phyloP scores from a whole-genome alignment of 1,139 yeast species.

The Zygosaccharomyces sapae region DNA sequence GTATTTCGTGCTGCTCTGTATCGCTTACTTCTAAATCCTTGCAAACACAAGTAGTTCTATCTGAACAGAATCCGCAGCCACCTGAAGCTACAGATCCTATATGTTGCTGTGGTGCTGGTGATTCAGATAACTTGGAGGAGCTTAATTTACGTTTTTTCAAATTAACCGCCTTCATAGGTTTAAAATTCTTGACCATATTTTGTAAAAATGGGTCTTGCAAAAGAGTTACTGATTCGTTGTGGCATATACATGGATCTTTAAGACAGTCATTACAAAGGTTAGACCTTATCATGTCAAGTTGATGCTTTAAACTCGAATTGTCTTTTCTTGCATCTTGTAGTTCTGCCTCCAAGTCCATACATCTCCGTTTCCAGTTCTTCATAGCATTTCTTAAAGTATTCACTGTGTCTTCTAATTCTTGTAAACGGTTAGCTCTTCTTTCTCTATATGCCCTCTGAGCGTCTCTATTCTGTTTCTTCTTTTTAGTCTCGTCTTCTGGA shows the following conservation, averaged over 20 bases:
- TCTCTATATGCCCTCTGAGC: conserved; percentile 82
- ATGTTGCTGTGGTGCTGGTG: conserved; percentile 11
- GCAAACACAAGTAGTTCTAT: conserved; percentile 88
- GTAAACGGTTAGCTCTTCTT: conserved; percentile 40
- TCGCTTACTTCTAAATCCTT: conserved; percentile 57
- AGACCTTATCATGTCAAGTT: background rate
- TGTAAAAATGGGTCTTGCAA: conserved; percentile 29
- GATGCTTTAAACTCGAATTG: conserved; percentile 5
- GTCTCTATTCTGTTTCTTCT: conserved; percentile 91
- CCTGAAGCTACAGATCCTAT: conserved; percentile 4
- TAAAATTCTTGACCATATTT: conserved; percentile 42
- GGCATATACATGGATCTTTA: conserved; percentile 70
- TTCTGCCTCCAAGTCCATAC: conserved; percentile 45
- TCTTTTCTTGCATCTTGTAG: conserved; percentile 20
- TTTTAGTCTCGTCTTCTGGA: conserved; percentile 56
- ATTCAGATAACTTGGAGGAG: background rate
- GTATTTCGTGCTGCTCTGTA: background rate
- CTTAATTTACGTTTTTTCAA: conserved; percentile 38
- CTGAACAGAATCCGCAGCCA: conserved; percentile 87
- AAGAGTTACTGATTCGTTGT: conserved; percentile 34
- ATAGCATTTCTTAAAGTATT: conserved; percentile 58
- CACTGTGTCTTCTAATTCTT: conserved; percentile 58
- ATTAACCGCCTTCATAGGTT: conserved; percentile 61
- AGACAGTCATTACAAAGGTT: conserved; percentile 58
- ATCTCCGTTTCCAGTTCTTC: conserved; percentile 70